phyloP scores from a whole-genome alignment of 2,329 filamentous ascomycete genomes.

The Thielaviopsis euricoi region DNA sequence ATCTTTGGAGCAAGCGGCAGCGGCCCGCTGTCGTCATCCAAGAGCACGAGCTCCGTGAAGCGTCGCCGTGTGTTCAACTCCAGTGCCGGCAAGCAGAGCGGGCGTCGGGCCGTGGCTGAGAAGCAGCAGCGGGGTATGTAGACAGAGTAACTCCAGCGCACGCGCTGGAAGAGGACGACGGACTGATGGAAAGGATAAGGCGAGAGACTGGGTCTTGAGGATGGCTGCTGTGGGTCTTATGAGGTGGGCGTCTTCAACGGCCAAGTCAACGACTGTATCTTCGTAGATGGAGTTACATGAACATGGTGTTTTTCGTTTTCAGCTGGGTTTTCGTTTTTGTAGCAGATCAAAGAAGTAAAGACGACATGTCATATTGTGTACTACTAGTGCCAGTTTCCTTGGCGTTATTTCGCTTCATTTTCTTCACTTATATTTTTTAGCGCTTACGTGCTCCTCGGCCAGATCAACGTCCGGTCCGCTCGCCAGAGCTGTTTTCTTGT shows the following conservation, averaged over 20 bases:
- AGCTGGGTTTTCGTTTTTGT: no score
- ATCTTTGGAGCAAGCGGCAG: not conserved
- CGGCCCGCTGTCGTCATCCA: not conserved
- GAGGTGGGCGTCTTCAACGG: not conserved
- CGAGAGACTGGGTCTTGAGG: not conserved
- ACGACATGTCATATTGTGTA: no score
- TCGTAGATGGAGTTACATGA: not conserved
- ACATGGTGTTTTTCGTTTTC: no score
- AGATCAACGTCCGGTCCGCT: no score
- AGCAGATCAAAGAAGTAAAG: no score
- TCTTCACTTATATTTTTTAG: no score
- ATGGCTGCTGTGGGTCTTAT: not conserved
- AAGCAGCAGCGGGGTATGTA: not conserved
- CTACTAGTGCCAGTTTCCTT: no score
- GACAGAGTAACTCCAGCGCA: no score
- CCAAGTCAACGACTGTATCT: not conserved
- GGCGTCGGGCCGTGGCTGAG: not conserved
- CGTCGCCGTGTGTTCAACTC: slow-evolving; percentile 3
- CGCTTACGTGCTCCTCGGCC: no score
- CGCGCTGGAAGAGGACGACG: not conserved
- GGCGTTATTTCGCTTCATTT: no score
- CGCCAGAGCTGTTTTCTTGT: no score
- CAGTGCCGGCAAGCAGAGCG: slow-evolving; percentile 2
- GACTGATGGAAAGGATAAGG: not conserved
- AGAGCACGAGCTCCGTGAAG: not conserved